These are phyloP conservation scores for Phytophthora citrophthora DNA, from an alignment of 352 stramenopile genomes.

Conservation along the genomic window DNA sequence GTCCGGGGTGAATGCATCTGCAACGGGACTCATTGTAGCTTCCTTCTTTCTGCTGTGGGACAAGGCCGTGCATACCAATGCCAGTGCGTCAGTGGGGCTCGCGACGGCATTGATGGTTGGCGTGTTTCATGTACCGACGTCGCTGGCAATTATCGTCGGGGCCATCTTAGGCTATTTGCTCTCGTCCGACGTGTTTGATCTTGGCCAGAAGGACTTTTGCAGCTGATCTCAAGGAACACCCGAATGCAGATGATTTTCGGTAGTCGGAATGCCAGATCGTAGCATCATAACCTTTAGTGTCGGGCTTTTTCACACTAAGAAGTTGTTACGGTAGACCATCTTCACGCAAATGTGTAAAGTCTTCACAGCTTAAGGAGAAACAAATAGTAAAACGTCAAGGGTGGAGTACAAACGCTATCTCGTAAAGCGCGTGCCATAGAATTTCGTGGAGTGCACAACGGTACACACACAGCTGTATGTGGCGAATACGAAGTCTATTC, in stretches of 20 bases:
- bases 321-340: neutral
- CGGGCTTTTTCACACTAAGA: no score
- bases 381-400: neutral
- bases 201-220: conserved; percentile 66
- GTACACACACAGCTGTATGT: conserved; percentile 16
- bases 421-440: no score
- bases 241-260: neutral
- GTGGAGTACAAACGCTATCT: neutral
- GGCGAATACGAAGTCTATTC: conserved; percentile 15
- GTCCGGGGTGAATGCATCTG: conserved; percentile 90
- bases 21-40: conserved; percentile 90
- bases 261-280: neutral
- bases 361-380: neutral
- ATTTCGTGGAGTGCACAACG: conserved; percentile 2
- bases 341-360: neutral
- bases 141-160: conserved; percentile 64
- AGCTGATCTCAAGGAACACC: conserved; percentile 10
- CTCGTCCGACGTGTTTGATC: conserved; percentile 50
- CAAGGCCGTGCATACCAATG: conserved; percentile 81
- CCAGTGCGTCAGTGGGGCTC: conserved; percentile 86
- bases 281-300: no score
- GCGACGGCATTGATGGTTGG: conserved; percentile 81
- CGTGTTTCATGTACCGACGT: conserved; percentile 77
- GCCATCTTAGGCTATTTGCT: conserved; percentile 61
- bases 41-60: conserved; percentile 92